phyloP scores from a whole-genome alignment of 176 grass and related monocot species.

The Aegilops longissima region DNA sequence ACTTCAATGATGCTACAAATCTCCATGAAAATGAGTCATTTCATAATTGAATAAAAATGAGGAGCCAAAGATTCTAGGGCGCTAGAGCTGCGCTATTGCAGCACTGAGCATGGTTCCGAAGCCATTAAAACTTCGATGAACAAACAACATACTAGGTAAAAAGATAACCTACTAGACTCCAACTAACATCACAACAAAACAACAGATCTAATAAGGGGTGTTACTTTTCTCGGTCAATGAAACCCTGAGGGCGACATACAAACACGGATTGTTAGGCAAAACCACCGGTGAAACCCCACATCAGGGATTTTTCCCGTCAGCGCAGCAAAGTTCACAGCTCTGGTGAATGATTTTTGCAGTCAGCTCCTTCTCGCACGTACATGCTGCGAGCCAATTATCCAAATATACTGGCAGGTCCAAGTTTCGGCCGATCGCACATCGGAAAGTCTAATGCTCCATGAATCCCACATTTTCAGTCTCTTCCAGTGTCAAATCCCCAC shows the following conservation, averaged over 20 bases:
- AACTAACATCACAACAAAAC: not conserved
- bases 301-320: not conserved
- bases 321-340: not conserved
- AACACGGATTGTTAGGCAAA: not conserved
- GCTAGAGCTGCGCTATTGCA: too few species aligned
- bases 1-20: too few species aligned
- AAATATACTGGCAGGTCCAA: not conserved
- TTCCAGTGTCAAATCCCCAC: not conserved
- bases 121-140: not conserved
- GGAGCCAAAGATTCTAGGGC: not conserved
- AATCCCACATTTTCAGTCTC: not conserved
- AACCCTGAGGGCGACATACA: not conserved
- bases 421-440: not conserved
- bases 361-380: not conserved
- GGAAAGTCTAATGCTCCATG: not conserved
- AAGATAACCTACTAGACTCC: not conserved
- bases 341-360: not conserved
- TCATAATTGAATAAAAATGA: too few species aligned
- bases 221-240: not conserved
- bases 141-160: not conserved
- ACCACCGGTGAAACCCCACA: not conserved
- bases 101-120: too few species aligned
- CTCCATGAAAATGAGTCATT: too few species aligned
- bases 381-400: not conserved
- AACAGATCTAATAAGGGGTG: not conserved